phyloP scores from a whole-genome alignment of 2,329 filamentous ascomycete genomes.

The Fusarium coicis region DNA sequence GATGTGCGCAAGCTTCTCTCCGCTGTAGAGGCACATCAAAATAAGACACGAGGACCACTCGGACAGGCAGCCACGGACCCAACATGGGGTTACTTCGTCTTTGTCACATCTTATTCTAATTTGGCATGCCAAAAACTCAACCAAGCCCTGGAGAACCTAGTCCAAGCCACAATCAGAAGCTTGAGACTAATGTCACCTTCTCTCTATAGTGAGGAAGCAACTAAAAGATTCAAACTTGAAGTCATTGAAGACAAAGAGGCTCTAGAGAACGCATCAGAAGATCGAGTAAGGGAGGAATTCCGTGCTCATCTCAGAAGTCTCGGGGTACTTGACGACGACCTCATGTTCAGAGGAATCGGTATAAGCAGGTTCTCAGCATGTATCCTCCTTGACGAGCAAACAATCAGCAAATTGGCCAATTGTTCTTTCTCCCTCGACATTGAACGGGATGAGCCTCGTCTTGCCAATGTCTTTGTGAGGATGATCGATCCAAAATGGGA shows the following conservation, averaged over 20 bases:
- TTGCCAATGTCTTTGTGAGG: not conserved
- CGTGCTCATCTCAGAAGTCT: constrained; percentile 15
- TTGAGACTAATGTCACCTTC: constrained; percentile 1
- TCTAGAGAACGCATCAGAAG: constrained; percentile 23
- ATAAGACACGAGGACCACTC: not conserved
- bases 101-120: constrained; percentile 23
- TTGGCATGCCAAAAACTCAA: not conserved
- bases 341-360: constrained; percentile 19
- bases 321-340: constrained; percentile 11
- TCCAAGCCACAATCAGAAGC: not conserved
- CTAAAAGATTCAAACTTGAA: constrained; percentile 23
- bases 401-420: constrained; percentile 1
- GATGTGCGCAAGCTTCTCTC: constrained; percentile 23
- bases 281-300: constrained; percentile 30
- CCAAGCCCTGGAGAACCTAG: constrained; percentile 1
- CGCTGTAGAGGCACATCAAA: not conserved
- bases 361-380: constrained; percentile 11
- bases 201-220: constrained; percentile 22
- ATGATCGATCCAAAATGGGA: constrained; percentile 25
- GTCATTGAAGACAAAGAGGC: constrained; percentile 11
- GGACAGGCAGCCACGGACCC: constrained; percentile 5
- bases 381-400: constrained; percentile 6
- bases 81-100: constrained; percentile 29
- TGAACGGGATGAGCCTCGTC: not conserved
- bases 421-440: not conserved